Conservation (phyloP, 495 filamentous ascomycete species). For the Aspergillus diversus region DNA sequence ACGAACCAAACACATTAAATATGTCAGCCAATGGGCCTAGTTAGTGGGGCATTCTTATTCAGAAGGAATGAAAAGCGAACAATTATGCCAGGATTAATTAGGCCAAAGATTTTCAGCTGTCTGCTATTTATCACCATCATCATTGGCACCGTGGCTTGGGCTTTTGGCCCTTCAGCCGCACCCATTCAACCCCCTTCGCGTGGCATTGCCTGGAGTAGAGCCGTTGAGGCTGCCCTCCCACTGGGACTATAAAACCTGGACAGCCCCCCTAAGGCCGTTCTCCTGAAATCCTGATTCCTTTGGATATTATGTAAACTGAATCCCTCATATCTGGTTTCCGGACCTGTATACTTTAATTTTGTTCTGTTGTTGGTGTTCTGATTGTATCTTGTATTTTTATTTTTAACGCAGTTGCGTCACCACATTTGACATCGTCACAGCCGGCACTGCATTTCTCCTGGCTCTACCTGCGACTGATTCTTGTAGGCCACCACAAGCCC, state of each 20-base stretch:
- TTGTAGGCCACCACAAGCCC: neutral
- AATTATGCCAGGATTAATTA: neutral
- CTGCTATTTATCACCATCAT: neutral
- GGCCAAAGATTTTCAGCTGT: neutral
- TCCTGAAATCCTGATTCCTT: neutral
- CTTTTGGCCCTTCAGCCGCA: slow-evolving; percentile 18
- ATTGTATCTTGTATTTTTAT: slow-evolving; percentile 4
- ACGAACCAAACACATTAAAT: slow-evolving; percentile 17
- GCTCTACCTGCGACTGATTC: neutral
- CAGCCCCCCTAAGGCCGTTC: neutral
- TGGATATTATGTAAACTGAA: neutral
- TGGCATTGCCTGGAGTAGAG: slow-evolving; percentile 7
- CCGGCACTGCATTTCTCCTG: neutral
- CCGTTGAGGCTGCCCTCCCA: neutral
- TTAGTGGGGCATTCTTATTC: slow-evolving; percentile 19
- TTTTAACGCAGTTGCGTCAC: neutral
- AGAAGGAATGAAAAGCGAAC: neutral
- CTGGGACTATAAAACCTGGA: slow-evolving; percentile 12
- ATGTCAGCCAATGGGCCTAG: slow-evolving; percentile 3
- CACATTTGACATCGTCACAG: neutral
- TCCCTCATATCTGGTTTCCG: neutral
- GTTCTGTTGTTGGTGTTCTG: neutral
- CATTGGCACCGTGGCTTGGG: slow-evolving; percentile 15
- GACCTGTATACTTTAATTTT: neutral
- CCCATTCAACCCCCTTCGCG: slow-evolving; percentile 2